phyloP scores from a whole-genome alignment of 345 rosid species.

The Populus tremula region DNA sequence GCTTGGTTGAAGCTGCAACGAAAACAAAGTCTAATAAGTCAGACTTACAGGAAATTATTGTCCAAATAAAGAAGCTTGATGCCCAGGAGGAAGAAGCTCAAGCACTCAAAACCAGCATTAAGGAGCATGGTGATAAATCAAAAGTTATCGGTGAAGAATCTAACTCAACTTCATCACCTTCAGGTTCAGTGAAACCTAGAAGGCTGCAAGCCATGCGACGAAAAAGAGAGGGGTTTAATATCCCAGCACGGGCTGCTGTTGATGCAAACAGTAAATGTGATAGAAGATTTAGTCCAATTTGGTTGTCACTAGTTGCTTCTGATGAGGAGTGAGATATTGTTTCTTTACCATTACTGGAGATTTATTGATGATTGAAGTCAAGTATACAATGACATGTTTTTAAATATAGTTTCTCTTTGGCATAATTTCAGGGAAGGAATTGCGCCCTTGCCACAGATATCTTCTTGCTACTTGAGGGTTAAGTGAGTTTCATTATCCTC shows the following conservation, averaged over 20 bases:
- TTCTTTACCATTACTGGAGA: neutral
- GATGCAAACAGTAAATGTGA: constrained; percentile 25
- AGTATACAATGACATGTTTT: neutral
- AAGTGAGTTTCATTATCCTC: constrained; percentile 35
- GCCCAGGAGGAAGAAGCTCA: constrained; percentile 16
- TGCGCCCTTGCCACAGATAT: constrained; percentile 44
- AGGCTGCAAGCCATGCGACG: constrained; percentile 15
- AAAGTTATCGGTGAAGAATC: constrained; percentile 21
- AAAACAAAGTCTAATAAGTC: constrained; percentile 21
- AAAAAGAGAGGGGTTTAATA: constrained; percentile 23
- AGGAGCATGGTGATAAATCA: constrained; percentile 22
- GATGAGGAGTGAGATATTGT: constrained; percentile 34
- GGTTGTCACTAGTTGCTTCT: constrained; percentile 48
- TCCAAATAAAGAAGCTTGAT: constrained; percentile 8
- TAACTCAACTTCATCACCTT: constrained; percentile 13
- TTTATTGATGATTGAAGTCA: neutral
- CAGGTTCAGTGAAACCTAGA: constrained; percentile 25
- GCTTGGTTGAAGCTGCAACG: constrained; percentile 27
- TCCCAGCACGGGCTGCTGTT: constrained; percentile 28
- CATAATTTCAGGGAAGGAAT: constrained; percentile 33
- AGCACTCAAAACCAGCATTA: constrained; percentile 6
- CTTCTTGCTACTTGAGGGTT: constrained; percentile 44
- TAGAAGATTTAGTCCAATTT: constrained; percentile 29
- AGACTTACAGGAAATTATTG: constrained; percentile 13
- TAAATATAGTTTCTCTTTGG: constrained; percentile 10